Conservation (phyloP, 768 basidiomycete genomes). For the Tricholoma sp. region DNA sequence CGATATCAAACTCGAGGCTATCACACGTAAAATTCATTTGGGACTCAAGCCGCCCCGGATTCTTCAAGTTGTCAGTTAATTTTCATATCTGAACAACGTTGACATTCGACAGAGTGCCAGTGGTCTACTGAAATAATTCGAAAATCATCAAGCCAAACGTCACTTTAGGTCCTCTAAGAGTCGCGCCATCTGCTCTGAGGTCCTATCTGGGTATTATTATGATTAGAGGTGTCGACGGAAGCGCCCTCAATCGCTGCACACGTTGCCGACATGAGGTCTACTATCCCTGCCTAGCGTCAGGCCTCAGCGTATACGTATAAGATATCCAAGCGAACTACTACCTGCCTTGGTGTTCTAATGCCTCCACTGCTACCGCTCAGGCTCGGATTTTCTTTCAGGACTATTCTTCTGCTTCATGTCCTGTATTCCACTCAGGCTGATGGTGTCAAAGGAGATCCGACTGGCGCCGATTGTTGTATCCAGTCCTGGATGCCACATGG, state of each 20-base stretch:
- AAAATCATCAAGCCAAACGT: too few species aligned
- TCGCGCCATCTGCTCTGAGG: too few species aligned
- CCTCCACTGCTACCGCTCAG: neutral
- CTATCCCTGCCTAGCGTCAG: neutral
- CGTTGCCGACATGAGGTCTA: neutral
- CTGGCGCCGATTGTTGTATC: neutral
- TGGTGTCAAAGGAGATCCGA: neutral
- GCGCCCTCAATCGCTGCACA: neutral
- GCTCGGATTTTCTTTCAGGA: neutral
- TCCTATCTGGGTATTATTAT: too few species aligned
- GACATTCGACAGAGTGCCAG: too few species aligned
- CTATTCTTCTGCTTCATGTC: neutral
- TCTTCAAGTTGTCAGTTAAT: too few species aligned
- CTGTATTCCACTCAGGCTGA: neutral
- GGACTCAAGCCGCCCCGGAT: too few species aligned
- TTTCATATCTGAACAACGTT: too few species aligned
- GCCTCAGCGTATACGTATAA: neutral
- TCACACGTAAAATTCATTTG: too few species aligned
- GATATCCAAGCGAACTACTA: neutral
- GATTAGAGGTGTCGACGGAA: neutral
- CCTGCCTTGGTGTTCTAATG: neutral
- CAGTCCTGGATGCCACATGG: slow-evolving; percentile 12
- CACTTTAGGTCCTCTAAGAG: too few species aligned
- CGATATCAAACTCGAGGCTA: too few species aligned
- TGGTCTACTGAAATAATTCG: too few species aligned